A percentile compares a stretch with the other conserved stretches of the same genome.
These are phyloP conservation scores for Gastrodia elata DNA, from an alignment of 106 monocot species.

Conservation along the genomic window DNA sequence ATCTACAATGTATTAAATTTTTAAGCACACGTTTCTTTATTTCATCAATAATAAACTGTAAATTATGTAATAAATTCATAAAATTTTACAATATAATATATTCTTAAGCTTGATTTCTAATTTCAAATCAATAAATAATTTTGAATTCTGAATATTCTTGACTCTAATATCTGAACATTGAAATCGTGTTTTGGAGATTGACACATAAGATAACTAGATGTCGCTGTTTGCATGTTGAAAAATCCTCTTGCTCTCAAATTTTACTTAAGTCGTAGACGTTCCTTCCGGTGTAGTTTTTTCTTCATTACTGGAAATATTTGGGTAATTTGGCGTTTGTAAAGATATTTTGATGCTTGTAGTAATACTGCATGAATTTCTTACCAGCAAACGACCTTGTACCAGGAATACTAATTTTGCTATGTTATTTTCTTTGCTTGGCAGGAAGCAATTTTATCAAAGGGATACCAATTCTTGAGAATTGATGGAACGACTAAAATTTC, in stretches of 20 bases:
- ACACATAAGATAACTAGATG: not conserved
- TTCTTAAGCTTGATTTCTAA: no score
- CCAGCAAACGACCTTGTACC: not conserved
- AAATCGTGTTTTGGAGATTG: not conserved
- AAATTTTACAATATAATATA: no score
- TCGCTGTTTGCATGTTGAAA: not conserved
- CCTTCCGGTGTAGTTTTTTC: not conserved
- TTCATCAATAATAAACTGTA: no score
- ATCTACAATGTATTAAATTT: no score
- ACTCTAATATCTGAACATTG: no score
- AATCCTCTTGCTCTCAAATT: not conserved
- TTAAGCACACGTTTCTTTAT: no score
- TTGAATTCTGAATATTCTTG: no score
- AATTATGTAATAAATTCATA: no score
- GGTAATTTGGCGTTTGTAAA: not conserved
- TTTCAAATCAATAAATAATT: no score
- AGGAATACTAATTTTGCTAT: not conserved
- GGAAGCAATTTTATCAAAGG: constrained; percentile 58
- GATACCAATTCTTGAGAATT: constrained; percentile 68
- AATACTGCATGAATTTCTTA: not conserved
- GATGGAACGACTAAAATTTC: constrained; percentile 96
- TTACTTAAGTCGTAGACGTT: not conserved
- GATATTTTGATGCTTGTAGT: not conserved
- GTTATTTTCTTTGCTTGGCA: constrained; percentile 15
- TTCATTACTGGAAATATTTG: not conserved